Base-by-base conservation (phyloP, 164 flowering plant species). In the Sedum album region DNA sequence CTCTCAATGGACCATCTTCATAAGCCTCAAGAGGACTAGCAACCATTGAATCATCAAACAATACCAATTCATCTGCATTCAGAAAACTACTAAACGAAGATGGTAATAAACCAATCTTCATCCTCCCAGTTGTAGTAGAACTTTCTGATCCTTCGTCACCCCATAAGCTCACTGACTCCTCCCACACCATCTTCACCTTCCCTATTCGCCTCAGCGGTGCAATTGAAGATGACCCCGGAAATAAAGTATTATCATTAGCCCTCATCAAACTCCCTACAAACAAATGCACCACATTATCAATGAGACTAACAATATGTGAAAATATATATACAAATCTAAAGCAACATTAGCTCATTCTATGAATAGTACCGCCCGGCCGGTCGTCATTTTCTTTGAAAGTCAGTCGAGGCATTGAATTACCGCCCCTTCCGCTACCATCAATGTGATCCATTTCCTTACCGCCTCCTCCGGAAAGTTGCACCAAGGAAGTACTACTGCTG, bases 161-260 rank as follows among this genome's bases (percentile, higher is more conserved):
- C 91, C 94, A 88, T 68, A 86, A 79, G 36, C 76, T 86, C 71
- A 88, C 82, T 5, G 86, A 86, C 65, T 88, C 94, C 60, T 88
- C 94, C 94, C 94, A 88, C 60, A 81, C 75, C 87, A 88, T 83
- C 60, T 86, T 76, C 42, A 88, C 74, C 72, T 82, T 88, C 46
- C 91, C 91, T 11, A 88, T 82, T 41, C 94, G 65, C 0, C 82
- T 73, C 13, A 84, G 69, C 62, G 82, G n/a, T n/a, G n/a, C n/a
- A n/a, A n/a, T n/a, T n/a, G n/a, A n/a, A n/a, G n/a, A n/a, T n/a
- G n/a, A n/a, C n/a, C n/a, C n/a, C n/a, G n/a, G 38, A 35, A 35
- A 3, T 35, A 35, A 35, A 3, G 3, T 7, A 7, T 35, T 35
- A 3, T 35, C 38, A 35, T 35, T 35, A 35, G 5, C 3, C 38